Evolutionary conservation across 1,284 basidiomycete species (phyloP), one percentile per base, ranked within the genome.

Genomic region (Puccinia polysora): DNA sequence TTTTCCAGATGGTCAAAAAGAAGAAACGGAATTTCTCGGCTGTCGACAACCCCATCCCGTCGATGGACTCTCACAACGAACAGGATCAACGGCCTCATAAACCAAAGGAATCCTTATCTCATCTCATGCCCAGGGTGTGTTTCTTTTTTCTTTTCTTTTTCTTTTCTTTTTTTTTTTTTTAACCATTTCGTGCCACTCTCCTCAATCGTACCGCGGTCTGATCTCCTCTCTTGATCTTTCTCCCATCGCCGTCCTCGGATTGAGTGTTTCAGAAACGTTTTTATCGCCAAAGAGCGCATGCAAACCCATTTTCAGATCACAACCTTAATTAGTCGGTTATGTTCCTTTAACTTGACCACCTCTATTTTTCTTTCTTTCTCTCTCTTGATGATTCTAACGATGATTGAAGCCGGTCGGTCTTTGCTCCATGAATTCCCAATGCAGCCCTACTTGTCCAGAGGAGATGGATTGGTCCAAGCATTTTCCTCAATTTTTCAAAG

Each of bases 251-350:
- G n/a, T n/a, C n/a, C n/a, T n/a, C n/a, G n/a, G n/a, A n/a, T n/a
- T n/a, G n/a, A n/a, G n/a, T n/a, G n/a, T n/a, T n/a, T n/a, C 38
- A 96, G 89, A 97, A 97, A 88, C 87, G 89, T 78, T 91, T 90
- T 81, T 99, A 98, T 81, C 85, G 96, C 25, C 96, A 99, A 80
- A 85, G 96, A 70, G 96, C 95, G 2, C 95, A 99, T 80, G 94
- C 95, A 6, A 99, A 99, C 80, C 95, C 95, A 1, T 97, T 99
- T 81, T 91, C 90, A 14, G 96, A 98, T 81, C 96, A 98, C 81
- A 84, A 86, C 28, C 85, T 99, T 62, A 87, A 88, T 75, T 98
- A 97, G 83, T 84, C 59, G 43, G 60, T 55, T 52, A 23, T 25
- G 20, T 1, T 59, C 8, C 43, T 47, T 20, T 10, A 25, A 12